Evolutionary conservation across 2,329 filamentous ascomycete species (phyloP).

Genomic region (Bipolaris zeicola): DNA sequence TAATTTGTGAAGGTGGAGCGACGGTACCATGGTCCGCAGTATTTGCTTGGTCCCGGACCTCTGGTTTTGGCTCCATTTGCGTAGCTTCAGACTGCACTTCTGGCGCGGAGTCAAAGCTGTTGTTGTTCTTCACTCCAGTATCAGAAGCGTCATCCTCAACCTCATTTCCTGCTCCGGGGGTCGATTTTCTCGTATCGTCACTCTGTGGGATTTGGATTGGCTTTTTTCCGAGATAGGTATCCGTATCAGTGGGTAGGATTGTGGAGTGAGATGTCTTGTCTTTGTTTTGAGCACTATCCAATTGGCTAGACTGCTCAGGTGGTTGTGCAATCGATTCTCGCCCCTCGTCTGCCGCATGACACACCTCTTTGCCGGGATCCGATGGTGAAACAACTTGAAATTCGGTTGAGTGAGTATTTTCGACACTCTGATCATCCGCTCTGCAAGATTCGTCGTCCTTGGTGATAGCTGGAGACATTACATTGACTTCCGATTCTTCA

Average conservation of each 20-base stretch:
- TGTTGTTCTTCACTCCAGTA: slow-evolving; percentile 32
- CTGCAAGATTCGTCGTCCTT: neutral
- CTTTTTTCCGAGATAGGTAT: neutral
- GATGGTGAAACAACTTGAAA: neutral
- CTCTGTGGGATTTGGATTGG: neutral
- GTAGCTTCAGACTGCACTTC: slow-evolving; percentile 23
- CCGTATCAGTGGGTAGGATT: neutral
- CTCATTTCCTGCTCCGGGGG: neutral
- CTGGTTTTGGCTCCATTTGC: slow-evolving; percentile 5
- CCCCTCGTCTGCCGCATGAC: neutral
- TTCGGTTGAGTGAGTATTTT: neutral
- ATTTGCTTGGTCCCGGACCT: neutral
- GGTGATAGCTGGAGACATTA: neutral
- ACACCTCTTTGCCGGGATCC: neutral
- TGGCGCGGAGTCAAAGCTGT: slow-evolving; percentile 31
- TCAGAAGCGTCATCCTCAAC: slow-evolving; percentile 21
- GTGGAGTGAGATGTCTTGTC: neutral
- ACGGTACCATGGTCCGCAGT: slow-evolving; percentile 10
- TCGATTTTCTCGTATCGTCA: neutral
- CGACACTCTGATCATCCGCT: neutral
- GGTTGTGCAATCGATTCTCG: neutral
- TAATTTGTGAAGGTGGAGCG: neutral
- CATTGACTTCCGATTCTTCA: neutral
- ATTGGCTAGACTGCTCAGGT: neutral
- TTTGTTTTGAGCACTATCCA: neutral